Conservation (phyloP, 306 rosid genomes). For the Trifolium dubium region DNA sequence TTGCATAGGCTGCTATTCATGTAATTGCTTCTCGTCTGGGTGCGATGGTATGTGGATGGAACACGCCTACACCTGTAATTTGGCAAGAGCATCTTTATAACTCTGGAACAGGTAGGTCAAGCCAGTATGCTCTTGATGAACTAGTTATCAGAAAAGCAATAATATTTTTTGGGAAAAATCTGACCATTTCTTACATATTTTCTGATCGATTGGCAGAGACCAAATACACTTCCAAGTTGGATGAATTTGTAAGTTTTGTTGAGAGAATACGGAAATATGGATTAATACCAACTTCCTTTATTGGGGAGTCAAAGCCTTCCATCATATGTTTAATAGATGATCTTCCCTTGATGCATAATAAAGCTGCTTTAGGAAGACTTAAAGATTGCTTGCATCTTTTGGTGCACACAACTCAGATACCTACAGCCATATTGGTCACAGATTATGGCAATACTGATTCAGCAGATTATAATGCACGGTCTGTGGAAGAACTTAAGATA, state of each 20-base stretch:
- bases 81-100: conserved; percentile 92
- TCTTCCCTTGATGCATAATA: conserved; percentile 78
- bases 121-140: conserved; percentile 23
- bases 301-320: conserved; percentile 64
- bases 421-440: conserved; percentile 81
- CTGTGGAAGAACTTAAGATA: conserved; percentile 64
- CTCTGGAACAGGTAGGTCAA: conserved; percentile 66
- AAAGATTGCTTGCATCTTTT: conserved; percentile 68
- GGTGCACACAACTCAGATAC: conserved; percentile 68
- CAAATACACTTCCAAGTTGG: conserved; percentile 82
- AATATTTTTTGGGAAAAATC: not conserved
- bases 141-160: conserved; percentile 3
- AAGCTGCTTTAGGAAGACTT: conserved; percentile 68
- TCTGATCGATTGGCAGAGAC: conserved; percentile 57
- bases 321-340: conserved; percentile 81
- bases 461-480: conserved; percentile 57
- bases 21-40: conserved; percentile 80
- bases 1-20: conserved; percentile 68
- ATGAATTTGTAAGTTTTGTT: conserved; percentile 83
- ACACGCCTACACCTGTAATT: conserved; percentile 84
- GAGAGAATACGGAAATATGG: conserved; percentile 88
- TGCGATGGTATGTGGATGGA: conserved; percentile 78
- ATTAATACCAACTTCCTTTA: conserved; percentile 53
- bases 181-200: conserved; percentile 20
- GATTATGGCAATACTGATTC: conserved; percentile 76